Conservation (phyloP, 371 early-diverging fungal genomes). For the Circinella minor region DNA sequence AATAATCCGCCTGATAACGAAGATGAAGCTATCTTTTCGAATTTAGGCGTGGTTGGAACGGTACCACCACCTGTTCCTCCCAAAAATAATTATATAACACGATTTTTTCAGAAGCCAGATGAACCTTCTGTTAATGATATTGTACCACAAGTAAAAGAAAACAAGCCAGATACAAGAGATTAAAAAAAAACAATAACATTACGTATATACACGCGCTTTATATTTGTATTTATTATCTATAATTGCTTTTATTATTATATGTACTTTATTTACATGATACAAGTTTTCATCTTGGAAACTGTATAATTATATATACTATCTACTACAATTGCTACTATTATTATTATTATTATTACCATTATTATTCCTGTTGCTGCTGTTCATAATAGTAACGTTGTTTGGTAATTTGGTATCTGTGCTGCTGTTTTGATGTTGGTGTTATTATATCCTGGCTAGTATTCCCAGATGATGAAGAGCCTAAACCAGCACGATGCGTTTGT, state of each 20-base stretch:
- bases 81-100: not conserved
- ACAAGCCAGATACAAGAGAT: not conserved
- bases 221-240: not conserved
- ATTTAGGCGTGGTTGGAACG: not conserved
- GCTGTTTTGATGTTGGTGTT: constrained; percentile 8
- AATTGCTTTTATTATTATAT: not conserved
- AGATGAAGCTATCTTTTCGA: constrained; percentile 5
- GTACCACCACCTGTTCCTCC: not conserved
- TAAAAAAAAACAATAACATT: not conserved
- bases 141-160: not conserved
- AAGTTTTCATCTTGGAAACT: not conserved
- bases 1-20: constrained; percentile 1
- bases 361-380: no score
- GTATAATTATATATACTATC: no score
- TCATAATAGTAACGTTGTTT: constrained; percentile 3
- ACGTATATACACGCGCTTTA: no score
- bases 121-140: constrained; percentile 6
- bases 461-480: constrained; percentile 20
- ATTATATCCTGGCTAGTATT: constrained; percentile 18
- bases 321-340: not conserved
- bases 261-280: not conserved
- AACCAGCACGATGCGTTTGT: constrained; percentile 22
- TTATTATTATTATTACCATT: not conserved
- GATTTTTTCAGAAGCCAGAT: constrained; percentile 5
- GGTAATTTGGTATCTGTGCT: constrained; percentile 4